These are phyloP conservation scores for Sporothrix inflata DNA, from an alignment of 2,329 filamentous ascomycete species.

Conservation along the genomic window DNA sequence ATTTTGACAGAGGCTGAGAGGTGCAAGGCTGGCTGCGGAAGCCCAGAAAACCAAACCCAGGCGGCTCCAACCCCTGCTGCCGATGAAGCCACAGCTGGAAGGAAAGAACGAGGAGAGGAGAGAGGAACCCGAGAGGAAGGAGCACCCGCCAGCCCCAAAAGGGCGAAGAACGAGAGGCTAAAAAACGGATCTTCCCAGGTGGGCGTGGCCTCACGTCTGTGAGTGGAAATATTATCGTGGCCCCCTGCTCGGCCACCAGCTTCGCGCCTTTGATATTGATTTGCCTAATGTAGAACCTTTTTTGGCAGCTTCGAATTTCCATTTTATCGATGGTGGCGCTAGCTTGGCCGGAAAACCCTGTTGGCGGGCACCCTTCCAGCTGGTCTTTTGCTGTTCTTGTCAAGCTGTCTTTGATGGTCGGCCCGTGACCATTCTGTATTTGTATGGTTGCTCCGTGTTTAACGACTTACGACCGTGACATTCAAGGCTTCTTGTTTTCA, in stretches of 20 bases:
- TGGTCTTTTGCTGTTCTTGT: no score
- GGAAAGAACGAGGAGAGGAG: not conserved
- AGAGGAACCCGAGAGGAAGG: not conserved
- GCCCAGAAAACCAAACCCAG: not conserved
- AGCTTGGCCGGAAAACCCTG: constrained; percentile 9
- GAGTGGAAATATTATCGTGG: not conserved
- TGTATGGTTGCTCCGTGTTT: not conserved
- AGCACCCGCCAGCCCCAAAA: not conserved
- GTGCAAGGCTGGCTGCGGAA: not conserved
- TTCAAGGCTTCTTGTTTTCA: no score
- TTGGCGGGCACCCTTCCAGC: no score
- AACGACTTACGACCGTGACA: not conserved
- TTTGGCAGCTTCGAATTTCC: not conserved
- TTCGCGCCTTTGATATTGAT: not conserved
- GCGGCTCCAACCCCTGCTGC: not conserved
- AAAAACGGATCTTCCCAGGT: constrained; percentile 11
- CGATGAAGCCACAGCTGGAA: constrained; percentile 3
- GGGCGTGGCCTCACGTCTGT: not conserved
- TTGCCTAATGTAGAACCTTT: not conserved
- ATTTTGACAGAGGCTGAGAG: constrained; percentile 8
- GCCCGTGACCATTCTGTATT: not conserved
- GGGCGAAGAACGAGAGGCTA: constrained; percentile 11
- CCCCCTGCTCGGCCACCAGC: not conserved
- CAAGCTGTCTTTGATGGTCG: no score
- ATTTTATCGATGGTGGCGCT: constrained; percentile 13